Evolutionary conservation across 2,329 filamentous ascomycete genomes (phyloP), one percentile per base, ranked within the genome.

Genomic region (Sporothrix globosa): DNA sequence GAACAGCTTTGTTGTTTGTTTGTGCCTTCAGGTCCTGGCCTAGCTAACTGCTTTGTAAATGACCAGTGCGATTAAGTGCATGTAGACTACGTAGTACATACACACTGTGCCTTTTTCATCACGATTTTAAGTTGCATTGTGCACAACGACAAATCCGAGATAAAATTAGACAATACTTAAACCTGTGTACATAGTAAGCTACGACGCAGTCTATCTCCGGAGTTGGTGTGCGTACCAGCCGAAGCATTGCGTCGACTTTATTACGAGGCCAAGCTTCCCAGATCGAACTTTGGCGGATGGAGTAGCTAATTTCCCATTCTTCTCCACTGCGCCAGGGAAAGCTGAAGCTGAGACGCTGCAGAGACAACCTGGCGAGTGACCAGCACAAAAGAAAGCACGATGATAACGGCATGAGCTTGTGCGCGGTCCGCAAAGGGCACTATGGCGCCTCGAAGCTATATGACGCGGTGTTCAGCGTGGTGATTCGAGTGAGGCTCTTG

Each of bases 281-380:
- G n/a, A 56, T 69, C 27, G 34, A 54, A 50, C 34, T 69, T 60
- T 30, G 65, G 48, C 44, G 24, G 67, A 72, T 67, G 71, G 70
- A 72, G 70, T 60, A 56, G 71, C 65, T 68, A 73, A 70, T 73
- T 70, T 73, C 71, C 70, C 69, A 63, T 50, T 46, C 46, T 70
- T 73, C 71, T 50, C 71, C 70, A 70, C 68, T 41, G 30, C 30
- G 41, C 11, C 41, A 41, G 34, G 30, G 27, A 69, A 70, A 34
- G 50, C 65, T 52, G 63, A 71, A 54, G 71, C 69, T 69, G 71
- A 68, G 66, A 48, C 58, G 58, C 24, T 54, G 34, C 69, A 61
- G 63, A 63, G 50, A 58, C 69, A 61, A 70, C 63, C 14, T 44
- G 65, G 30, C 52, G 53, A 21, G 63, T 39, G 44, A 68, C 21